phyloP scores from a whole-genome alignment of 1,284 basidiomycete species.

The Phellopilus nigrolimitatus region DNA sequence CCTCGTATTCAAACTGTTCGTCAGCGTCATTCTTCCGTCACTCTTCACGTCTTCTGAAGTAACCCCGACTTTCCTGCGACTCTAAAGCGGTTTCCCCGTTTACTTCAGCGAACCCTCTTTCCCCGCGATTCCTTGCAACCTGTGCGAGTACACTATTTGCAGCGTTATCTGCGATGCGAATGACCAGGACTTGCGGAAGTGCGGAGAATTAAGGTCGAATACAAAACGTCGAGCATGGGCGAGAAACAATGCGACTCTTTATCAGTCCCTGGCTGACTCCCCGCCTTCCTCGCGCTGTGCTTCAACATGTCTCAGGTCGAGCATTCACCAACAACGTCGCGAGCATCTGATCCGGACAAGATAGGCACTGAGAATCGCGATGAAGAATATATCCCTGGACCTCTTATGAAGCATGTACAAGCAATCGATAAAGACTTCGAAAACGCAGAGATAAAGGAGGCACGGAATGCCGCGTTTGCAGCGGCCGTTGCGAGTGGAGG shows the following conservation, averaged over 20 bases:
- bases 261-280: too few relatives aligned
- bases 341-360: constrained; percentile 3
- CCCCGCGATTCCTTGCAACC: neutral
- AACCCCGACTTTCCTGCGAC: neutral
- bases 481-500: constrained; percentile 18
- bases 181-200: neutral
- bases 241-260: too few relatives aligned
- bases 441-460: constrained; percentile 13
- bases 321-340: neutral
- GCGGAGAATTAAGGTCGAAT: neutral
- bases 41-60: neutral
- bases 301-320: neutral
- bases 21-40: neutral
- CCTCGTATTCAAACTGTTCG: neutral
- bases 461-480: constrained; percentile 12
- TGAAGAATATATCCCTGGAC: neutral
- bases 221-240: too few relatives aligned
- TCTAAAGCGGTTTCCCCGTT: neutral
- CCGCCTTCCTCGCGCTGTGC: neutral
- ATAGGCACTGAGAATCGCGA: constrained; percentile 6
- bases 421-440: neutral
- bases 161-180: neutral
- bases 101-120: neutral
- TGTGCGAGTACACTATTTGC: neutral
- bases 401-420: neutral